These are phyloP conservation scores for Exophiala phaeomuriformis DNA, from an alignment of 2,329 filamentous ascomycete species.

Conservation along the genomic window DNA sequence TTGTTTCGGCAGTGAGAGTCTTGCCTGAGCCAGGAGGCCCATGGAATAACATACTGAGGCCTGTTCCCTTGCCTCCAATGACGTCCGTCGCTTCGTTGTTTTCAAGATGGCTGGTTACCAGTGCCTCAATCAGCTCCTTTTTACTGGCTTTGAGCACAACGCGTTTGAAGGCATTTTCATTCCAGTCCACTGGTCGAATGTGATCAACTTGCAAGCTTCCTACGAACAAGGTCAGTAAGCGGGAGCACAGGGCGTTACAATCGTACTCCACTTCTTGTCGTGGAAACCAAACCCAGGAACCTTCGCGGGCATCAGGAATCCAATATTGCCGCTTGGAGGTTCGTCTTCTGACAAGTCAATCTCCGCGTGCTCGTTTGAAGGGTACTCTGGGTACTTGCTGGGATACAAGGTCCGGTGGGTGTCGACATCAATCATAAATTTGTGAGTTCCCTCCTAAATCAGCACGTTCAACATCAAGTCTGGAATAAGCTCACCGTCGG, in stretches of 20 bases:
- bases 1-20: conserved; percentile 45
- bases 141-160: not conserved
- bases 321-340: not conserved
- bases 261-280: conserved; percentile 2
- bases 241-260: no score
- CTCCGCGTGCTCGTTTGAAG: not conserved
- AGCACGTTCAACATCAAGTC: not conserved
- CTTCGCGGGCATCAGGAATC: not conserved
- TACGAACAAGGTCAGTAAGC: conserved; percentile 1
- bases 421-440: conserved; percentile 1
- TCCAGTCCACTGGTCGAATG: not conserved
- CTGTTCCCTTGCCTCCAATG: conserved; percentile 47
- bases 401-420: not conserved
- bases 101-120: not conserved
- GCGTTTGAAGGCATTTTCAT: conserved; percentile 1
- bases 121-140: not conserved
- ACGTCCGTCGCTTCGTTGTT: not conserved
- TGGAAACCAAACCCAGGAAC: not conserved
- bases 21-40: conserved; percentile 50
- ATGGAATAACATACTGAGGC: conserved; percentile 38
- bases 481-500: not conserved
- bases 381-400: not conserved
- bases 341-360: not conserved
- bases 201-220: not conserved
- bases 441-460: not conserved